phyloP scores from a whole-genome alignment of 495 filamentous ascomycete genomes.

The Daldinia caldariorum region DNA sequence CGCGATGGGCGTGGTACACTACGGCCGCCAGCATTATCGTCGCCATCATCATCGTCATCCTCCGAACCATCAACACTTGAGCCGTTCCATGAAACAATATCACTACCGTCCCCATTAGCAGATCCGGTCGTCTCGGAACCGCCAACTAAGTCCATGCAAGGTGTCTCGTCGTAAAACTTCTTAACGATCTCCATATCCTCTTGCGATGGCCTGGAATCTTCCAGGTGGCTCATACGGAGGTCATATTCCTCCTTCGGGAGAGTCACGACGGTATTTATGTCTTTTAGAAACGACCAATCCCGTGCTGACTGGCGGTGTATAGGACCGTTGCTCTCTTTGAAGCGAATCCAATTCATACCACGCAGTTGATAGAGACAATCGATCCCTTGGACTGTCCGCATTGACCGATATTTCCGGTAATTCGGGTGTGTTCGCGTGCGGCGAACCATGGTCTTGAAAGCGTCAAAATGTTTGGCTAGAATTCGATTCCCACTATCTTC shows the following conservation, averaged over 20 bases:
- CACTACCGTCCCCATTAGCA: background rate
- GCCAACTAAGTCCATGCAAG: background rate
- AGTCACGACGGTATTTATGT: constrained; percentile 43
- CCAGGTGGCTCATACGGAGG: constrained; percentile 28
- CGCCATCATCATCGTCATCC: constrained; percentile 2
- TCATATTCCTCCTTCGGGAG: constrained; percentile 33
- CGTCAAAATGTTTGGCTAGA: constrained; percentile 3
- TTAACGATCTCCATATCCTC: constrained; percentile 40
- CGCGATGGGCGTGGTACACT: too few species aligned
- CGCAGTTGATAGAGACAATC: constrained; percentile 53
- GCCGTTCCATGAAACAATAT: background rate
- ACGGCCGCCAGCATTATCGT: background rate
- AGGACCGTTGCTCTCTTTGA: constrained; percentile 45
- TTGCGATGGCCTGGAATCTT: constrained; percentile 35
- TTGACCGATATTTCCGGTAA: constrained; percentile 40
- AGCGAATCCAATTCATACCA: constrained; percentile 49
- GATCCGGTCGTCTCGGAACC: constrained; percentile 17
- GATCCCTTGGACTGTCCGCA: constrained; percentile 52
- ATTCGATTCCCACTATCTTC: background rate
- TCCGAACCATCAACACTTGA: background rate
- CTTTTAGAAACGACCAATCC: constrained; percentile 51
- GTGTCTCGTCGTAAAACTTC: constrained; percentile 39
- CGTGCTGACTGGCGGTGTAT: constrained; percentile 13
- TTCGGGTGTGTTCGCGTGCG: constrained; percentile 51
- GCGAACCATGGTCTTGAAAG: constrained; percentile 27